Percentiles rank a stretch among this genome's conserved stretches.
These are phyloP conservation scores for Thymus quinquecostatus DNA, from an alignment of 257 asterid species.

Conservation along the genomic window DNA sequence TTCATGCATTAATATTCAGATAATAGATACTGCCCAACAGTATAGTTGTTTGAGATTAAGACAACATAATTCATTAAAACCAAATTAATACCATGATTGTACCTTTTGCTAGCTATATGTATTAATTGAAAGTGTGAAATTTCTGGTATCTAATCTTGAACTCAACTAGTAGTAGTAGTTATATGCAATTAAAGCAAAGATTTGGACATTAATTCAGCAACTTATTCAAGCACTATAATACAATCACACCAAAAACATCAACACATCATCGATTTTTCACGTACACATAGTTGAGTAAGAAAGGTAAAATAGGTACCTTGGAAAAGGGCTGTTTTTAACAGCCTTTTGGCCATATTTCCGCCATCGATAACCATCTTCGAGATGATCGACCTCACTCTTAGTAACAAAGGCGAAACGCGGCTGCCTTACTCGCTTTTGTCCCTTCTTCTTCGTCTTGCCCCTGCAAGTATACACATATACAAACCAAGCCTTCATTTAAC, in stretches of 20 bases:
- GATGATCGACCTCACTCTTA: conserved; percentile 84
- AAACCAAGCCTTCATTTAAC: conserved; percentile 5
- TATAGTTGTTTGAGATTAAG: not conserved
- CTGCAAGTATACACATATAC: conserved; percentile 40
- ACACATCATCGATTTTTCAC: not conserved
- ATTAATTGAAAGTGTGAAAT: not conserved
- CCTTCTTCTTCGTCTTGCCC: conserved; percentile 67
- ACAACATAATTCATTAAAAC: not conserved
- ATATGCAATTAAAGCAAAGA: not conserved
- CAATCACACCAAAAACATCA: not conserved
- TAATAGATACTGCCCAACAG: not conserved
- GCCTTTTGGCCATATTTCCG: conserved; percentile 91
- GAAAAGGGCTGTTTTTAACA: conserved; percentile 79
- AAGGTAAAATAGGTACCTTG: conserved; percentile 42
- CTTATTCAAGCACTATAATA: not conserved
- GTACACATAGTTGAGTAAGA: not conserved
- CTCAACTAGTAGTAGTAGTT: not conserved
- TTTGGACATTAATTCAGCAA: not conserved
- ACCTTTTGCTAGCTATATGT: not conserved
- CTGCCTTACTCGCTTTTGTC: conserved; percentile 63
- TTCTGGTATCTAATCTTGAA: not conserved
- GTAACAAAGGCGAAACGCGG: conserved; percentile 84
- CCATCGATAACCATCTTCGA: conserved; percentile 95
- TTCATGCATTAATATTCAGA: not conserved
- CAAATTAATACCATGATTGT: not conserved